Percentiles rank a stretch among this genome's conserved stretches.
Evolutionary conservation across 2,329 filamentous ascomycete species (phyloP).

Genomic region (Claviceps maximensis): DNA sequence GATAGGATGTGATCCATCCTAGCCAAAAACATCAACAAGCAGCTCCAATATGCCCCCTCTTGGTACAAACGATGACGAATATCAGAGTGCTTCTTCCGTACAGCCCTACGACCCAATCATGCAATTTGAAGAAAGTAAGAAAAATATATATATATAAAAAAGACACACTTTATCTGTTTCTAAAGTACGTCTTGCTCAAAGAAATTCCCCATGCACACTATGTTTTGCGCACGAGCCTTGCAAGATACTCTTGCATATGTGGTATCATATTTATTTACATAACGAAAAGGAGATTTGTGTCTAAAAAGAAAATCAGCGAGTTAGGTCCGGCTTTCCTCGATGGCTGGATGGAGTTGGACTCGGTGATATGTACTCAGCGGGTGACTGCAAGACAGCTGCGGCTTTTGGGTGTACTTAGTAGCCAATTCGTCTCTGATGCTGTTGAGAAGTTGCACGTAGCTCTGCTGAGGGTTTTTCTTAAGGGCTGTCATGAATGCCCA

Average conservation of each 20-base stretch:
- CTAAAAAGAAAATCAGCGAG: slow-evolving; percentile 13
- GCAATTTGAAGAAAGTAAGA: too few relatives aligned
- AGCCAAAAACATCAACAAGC: not conserved
- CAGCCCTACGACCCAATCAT: not conserved
- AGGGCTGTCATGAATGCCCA: slow-evolving; percentile 91
- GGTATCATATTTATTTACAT: slow-evolving; percentile 30
- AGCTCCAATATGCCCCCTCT: not conserved
- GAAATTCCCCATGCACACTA: not conserved
- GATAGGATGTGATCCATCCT: not conserved
- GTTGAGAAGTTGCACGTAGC: slow-evolving; percentile 92
- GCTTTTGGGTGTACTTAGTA: slow-evolving; percentile 84
- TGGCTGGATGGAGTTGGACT: slow-evolving; percentile 4
- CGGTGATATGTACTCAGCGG: slow-evolving; percentile 60
- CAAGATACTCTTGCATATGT: not conserved
- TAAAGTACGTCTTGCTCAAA: not conserved
- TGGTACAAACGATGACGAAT: too few relatives aligned
- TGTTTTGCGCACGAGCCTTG: not conserved
- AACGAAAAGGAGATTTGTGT: slow-evolving; percentile 50
- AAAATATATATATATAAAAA: not conserved
- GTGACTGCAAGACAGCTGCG: slow-evolving; percentile 93
- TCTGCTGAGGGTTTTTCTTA: slow-evolving; percentile 95
- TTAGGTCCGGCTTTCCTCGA: slow-evolving; percentile 7
- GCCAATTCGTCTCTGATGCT: slow-evolving; percentile 87
- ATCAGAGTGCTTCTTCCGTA: not conserved
- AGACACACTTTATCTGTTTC: not conserved